Percentiles rank a stretch among this genome's conserved stretches.
Conservation (phyloP, 208 protist species). For the Trypanosoma lewisi region DNA sequence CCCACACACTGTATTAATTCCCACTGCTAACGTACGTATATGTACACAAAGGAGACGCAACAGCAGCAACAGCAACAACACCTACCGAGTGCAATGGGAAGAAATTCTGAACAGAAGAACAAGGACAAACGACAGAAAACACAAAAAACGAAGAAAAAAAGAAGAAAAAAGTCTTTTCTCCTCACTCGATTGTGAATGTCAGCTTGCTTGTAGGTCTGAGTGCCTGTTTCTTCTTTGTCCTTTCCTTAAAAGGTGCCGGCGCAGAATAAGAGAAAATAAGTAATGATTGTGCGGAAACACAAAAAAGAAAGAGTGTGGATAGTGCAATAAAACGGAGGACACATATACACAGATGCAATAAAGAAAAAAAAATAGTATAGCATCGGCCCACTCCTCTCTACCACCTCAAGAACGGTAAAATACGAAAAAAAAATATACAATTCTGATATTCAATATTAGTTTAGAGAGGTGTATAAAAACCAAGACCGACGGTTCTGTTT, state of each 20-base stretch:
- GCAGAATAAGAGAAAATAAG: conserved; percentile 10
- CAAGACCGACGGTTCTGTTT: no score
- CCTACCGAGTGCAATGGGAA: not conserved
- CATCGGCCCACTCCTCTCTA: not conserved
- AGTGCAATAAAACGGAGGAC: conserved; percentile 6
- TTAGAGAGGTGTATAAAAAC: no score
- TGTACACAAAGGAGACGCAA: not conserved
- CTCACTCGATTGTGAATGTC: not conserved
- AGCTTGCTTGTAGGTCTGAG: not conserved
- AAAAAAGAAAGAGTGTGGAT: conserved; percentile 21
- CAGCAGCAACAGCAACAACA: not conserved
- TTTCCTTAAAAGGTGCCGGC: conserved; percentile 8
- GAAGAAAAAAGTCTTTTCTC: not conserved
- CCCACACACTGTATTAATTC: not conserved
- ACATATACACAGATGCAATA: conserved; percentile 18
- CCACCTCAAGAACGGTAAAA: not conserved
- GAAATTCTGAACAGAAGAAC: conserved; percentile 16
- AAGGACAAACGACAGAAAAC: not conserved
- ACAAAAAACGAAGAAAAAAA: conserved; percentile 23
- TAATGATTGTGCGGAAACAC: no score
- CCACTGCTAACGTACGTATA: not conserved
- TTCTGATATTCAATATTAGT: no score
- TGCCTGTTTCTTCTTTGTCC: not conserved
- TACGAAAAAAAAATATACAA: no score
- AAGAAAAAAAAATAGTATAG: conserved; percentile 19